Evolutionary conservation across 2,329 filamentous ascomycete genomes (phyloP), one percentile per base, ranked within the genome.

Genomic region (Penicillium sp.): DNA sequence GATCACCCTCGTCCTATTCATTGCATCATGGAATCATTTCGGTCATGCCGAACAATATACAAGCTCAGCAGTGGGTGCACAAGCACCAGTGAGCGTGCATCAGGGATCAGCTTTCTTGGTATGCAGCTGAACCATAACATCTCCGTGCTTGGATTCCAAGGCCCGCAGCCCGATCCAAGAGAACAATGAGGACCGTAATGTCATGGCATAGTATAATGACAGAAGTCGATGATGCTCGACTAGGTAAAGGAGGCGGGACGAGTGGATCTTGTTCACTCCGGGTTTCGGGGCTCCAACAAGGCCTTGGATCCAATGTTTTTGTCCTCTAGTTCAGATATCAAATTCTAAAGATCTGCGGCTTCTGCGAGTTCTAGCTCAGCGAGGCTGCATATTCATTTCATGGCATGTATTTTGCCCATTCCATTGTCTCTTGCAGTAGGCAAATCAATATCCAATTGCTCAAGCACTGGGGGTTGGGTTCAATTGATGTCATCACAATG

Each of bases 1-100:
- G 44, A 23, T 16, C 23, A 41, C 16, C 14, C 26, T 36, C 29
- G 10, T 23, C 35, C 32, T 39, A 14, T 23, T 36, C 29, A 57
- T 65, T 64, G 60, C 62, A 65, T 65, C 62, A 65, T 64, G 46
- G 42, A 45, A 7, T 50, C 9, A 43, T 5, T 23, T 62, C 47
- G 43, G 57, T n/a, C 11, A 34, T 53, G 18, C 57, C 50, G 47
- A 54, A 13, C 34, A 11, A 36, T 16, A 14, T 34, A 14, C 16
- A 27, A 49, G 19, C 18, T 30, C 13, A 50, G 35, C 19, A 45
- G 49, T 45, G 40, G 40, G 29, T 29, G 32, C 27, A 46, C 38
- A 41, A 26, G 29, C 7, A 16, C 16, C 47, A 43, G 34, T 47
- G 48, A 47, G 47, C 48, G 42, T 19, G 23, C 23, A 38, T 52